A percentile compares a stretch with the other conserved stretches of the same genome.
Conservation (phyloP, 2,329 filamentous ascomycete species). For the Fusarium stilboides region DNA sequence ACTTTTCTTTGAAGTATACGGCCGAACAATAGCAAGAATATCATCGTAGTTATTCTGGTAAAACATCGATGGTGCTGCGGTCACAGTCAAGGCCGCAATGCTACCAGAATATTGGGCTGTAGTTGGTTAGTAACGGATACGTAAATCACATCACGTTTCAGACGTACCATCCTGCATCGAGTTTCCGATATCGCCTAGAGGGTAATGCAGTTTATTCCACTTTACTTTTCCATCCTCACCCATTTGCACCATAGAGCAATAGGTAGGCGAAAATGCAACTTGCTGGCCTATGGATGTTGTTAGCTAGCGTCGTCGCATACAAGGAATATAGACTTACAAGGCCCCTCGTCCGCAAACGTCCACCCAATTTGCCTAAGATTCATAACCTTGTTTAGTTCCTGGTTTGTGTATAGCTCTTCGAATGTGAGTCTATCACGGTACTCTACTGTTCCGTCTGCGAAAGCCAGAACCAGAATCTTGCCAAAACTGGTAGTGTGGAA, state of each 20-base stretch:
- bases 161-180: slow-evolving; percentile 65
- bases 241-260: slow-evolving; percentile 71
- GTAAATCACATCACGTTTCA: too few species aligned
- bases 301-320: slow-evolving; percentile 7
- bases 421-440: slow-evolving; percentile 84
- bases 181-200: slow-evolving; percentile 63
- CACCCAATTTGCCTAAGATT: slow-evolving; percentile 85
- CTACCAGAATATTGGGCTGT: slow-evolving; percentile 70
- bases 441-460: slow-evolving; percentile 85
- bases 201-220: slow-evolving; percentile 71
- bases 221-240: slow-evolving; percentile 71
- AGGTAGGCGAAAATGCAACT: slow-evolving; percentile 73
- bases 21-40: slow-evolving; percentile 77
- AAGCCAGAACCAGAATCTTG: slow-evolving; percentile 79
- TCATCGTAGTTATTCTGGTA: slow-evolving; percentile 75
- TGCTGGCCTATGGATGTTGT: slow-evolving; percentile 64
- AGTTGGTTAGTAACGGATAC: slow-evolving; percentile 26
- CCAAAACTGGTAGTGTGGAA: slow-evolving; percentile 79
- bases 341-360: slow-evolving; percentile 74
- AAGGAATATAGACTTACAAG: slow-evolving; percentile 65
- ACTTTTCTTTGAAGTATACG: slow-evolving; percentile 57
- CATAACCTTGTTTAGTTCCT: slow-evolving; percentile 75
- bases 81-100: slow-evolving; percentile 73
- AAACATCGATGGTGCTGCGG: slow-evolving; percentile 63
- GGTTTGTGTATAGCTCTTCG: slow-evolving; percentile 75